Conservation (phyloP, 2,329 filamentous ascomycete genomes). For the Plectosphaerella cucumerina region DNA sequence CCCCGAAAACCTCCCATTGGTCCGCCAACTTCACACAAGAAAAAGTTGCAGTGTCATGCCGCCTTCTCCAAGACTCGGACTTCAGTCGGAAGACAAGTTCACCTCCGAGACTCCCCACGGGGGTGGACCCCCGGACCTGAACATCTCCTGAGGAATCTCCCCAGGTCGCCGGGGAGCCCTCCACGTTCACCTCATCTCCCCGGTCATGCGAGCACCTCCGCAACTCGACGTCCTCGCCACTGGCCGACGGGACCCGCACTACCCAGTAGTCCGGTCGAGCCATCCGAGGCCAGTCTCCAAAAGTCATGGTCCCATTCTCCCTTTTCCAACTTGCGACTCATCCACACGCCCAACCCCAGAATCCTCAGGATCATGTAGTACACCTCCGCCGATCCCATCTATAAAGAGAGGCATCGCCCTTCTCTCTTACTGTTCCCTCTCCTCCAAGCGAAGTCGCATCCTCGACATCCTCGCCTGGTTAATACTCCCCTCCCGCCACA, state of each 20-base stretch:
- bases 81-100: background rate
- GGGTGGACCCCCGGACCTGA: background rate
- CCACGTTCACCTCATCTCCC: background rate
- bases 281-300: too few relatives aligned
- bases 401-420: background rate
- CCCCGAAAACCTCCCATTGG: slow-evolving; percentile 16
- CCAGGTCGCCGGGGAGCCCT: background rate
- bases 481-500: background rate
- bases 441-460: background rate
- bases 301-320: too few relatives aligned
- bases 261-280: too few relatives aligned
- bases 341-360: too few relatives aligned
- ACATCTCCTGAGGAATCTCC: background rate
- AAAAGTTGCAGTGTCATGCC: background rate
- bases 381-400: background rate
- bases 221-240: background rate
- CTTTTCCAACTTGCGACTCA: too few relatives aligned
- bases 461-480: background rate
- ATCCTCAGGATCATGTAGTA: too few relatives aligned
- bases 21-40: background rate
- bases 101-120: background rate
- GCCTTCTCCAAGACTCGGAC: background rate
- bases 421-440: background rate
- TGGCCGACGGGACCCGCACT: background rate
- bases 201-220: slow-evolving; percentile 1